A percentile compares a stretch with the other conserved stretches of the same genome.
These are phyloP conservation scores for Prunus mume DNA, from an alignment of 306 rosid genomes.

Conservation along the genomic window DNA sequence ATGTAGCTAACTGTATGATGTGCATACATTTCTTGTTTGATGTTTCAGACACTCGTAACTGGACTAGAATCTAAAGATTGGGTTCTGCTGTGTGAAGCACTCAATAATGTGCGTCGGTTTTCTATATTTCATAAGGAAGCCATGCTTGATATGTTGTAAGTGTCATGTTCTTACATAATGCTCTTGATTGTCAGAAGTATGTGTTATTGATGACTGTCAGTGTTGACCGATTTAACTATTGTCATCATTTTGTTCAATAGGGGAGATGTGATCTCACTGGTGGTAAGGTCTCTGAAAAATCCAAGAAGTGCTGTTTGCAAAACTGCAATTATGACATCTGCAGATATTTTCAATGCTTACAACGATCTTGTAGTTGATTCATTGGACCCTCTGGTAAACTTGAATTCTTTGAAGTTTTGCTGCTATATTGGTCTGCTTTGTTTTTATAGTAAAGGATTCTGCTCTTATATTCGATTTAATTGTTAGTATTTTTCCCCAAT, in stretches of 20 bases:
- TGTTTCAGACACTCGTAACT: slow-evolving; percentile 67
- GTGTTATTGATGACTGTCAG: neutral
- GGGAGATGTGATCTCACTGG: slow-evolving; percentile 67
- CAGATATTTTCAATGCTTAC: slow-evolving; percentile 82
- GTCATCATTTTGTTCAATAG: slow-evolving; percentile 43
- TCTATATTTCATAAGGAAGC: slow-evolving; percentile 79
- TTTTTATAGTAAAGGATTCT: slow-evolving; percentile 12
- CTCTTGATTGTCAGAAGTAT: slow-evolving; percentile 9
- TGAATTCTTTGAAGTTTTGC: slow-evolving; percentile 15
- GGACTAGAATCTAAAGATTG: slow-evolving; percentile 87
- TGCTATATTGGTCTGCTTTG: slow-evolving; percentile 12
- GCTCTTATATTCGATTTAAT: slow-evolving; percentile 11
- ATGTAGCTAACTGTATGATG: slow-evolving; percentile 7
- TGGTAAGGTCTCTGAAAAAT: slow-evolving; percentile 79
- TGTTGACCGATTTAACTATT: slow-evolving; percentile 2
- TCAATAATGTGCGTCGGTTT: slow-evolving; percentile 76
- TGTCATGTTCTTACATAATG: slow-evolving; percentile 16
- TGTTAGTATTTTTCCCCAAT: slow-evolving; percentile 16
- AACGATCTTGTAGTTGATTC: slow-evolving; percentile 73
- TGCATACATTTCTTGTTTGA: slow-evolving; percentile 22
- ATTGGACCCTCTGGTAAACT: slow-evolving; percentile 81
- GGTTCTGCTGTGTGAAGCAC: slow-evolving; percentile 79
- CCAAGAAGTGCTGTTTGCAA: slow-evolving; percentile 98
- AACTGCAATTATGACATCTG: slow-evolving; percentile 96
- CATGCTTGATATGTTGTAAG: slow-evolving; percentile 75